phyloP scores from a whole-genome alignment of 2,329 filamentous ascomycete genomes.

The Phaeosphaeria sp. region DNA sequence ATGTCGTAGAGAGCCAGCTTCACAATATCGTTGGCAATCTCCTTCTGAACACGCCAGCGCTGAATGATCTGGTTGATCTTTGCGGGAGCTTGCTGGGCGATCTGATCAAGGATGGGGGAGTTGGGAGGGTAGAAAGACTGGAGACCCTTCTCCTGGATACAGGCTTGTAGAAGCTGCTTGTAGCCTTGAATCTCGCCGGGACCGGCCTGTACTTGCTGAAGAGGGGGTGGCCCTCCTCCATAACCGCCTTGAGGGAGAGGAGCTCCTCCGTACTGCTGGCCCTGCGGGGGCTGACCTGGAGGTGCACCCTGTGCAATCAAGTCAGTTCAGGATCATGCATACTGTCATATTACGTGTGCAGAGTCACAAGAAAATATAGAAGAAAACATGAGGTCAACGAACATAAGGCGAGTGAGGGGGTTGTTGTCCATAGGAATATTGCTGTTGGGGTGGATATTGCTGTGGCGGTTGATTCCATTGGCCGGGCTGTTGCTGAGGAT shows the following conservation, averaged over 20 bases:
- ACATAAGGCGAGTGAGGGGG: slow-evolving; percentile 26
- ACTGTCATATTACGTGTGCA: neutral
- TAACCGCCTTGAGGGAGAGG: slow-evolving; percentile 43
- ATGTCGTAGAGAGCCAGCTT: slow-evolving; percentile 69
- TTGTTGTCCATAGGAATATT: slow-evolving; percentile 42
- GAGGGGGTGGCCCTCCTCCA: slow-evolving; percentile 38
- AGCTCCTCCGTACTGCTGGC: slow-evolving; percentile 39
- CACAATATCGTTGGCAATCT: slow-evolving; percentile 68
- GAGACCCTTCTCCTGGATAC: slow-evolving; percentile 66
- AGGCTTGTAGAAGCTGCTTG: slow-evolving; percentile 61
- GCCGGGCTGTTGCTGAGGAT: slow-evolving; percentile 35
- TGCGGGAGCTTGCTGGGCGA: slow-evolving; percentile 56
- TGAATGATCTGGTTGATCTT: slow-evolving; percentile 63
- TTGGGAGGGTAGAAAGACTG: slow-evolving; percentile 65
- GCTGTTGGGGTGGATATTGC: slow-evolving; percentile 23
- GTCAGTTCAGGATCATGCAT: neutral
- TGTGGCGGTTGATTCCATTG: slow-evolving; percentile 17
- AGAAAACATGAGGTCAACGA: slow-evolving; percentile 15
- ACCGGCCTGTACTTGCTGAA: slow-evolving; percentile 49
- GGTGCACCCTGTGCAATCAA: slow-evolving; percentile 24
- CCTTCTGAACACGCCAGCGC: slow-evolving; percentile 63
- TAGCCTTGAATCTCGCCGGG: slow-evolving; percentile 62
- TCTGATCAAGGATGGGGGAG: slow-evolving; percentile 58
- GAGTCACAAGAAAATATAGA: slow-evolving; percentile 4
- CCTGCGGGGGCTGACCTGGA: slow-evolving; percentile 40